These are phyloP conservation scores for Coemansia furcata DNA, from an alignment of 192 early-diverging fungal genomes.

Conservation along the genomic window DNA sequence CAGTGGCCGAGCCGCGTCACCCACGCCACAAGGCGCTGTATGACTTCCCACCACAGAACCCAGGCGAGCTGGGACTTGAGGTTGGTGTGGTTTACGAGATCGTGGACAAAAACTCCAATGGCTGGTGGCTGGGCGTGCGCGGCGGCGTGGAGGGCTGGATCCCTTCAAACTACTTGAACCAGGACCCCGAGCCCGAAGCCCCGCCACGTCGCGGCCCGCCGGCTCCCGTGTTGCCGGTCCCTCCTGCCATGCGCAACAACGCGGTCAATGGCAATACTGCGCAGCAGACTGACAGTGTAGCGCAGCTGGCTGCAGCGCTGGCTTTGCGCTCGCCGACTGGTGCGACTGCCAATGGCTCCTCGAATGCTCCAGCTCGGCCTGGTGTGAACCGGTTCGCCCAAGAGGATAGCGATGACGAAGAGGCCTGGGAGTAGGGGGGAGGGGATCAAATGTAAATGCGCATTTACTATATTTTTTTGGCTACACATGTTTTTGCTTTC, in stretches of 20 bases:
- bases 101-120: slow-evolving; percentile 61
- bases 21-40: slow-evolving; percentile 68
- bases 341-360: slow-evolving; percentile 8
- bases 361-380: slow-evolving; percentile 31
- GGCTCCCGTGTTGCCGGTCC: slow-evolving; percentile 27
- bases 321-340: slow-evolving; percentile 37
- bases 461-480: neutral
- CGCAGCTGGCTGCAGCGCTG: slow-evolving; percentile 46
- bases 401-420: slow-evolving; percentile 50
- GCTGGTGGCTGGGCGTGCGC: slow-evolving; percentile 56
- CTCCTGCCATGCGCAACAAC: slow-evolving; percentile 26
- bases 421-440: slow-evolving; percentile 24
- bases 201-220: slow-evolving; percentile 14
- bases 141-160: slow-evolving; percentile 71
- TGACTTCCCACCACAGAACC: slow-evolving; percentile 61
- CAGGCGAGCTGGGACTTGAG: slow-evolving; percentile 65
- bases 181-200: slow-evolving; percentile 61
- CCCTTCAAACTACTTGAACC: slow-evolving; percentile 74
- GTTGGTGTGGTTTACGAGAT: slow-evolving; percentile 69
- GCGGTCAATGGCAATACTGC: neutral
- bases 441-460: neutral
- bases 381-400: slow-evolving; percentile 44
- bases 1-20: slow-evolving; percentile 47
- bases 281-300: slow-evolving; percentile 37
- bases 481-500: slow-evolving; percentile 8